Conservation (phyloP, 805 yeast species). For the Cyberlindnera meyerae region DNA sequence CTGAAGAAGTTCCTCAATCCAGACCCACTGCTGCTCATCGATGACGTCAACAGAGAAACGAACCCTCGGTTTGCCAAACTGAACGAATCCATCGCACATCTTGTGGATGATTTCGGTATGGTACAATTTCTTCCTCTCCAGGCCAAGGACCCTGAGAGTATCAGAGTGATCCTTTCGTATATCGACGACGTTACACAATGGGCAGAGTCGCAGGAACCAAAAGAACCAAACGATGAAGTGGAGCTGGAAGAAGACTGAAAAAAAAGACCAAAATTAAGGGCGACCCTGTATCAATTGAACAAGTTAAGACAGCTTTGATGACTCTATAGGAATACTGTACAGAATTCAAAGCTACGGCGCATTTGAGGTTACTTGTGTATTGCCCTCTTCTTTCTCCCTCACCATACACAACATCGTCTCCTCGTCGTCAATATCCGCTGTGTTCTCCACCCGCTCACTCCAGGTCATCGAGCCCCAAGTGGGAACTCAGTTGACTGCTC, state of each 20-base stretch:
- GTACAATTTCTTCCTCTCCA: slow-evolving; percentile 93
- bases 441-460: no score
- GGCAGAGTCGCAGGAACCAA: slow-evolving; percentile 95
- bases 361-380: no score
- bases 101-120: slow-evolving; percentile 98
- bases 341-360: no score
- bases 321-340: no score
- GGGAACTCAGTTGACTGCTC: no score
- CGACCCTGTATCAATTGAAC: neutral
- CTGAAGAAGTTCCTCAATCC: slow-evolving; percentile 85
- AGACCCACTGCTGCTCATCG: slow-evolving; percentile 70
- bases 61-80: slow-evolving; percentile 65
- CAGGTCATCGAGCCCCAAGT: no score
- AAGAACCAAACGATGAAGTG: slow-evolving; percentile 81
- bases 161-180: slow-evolving; percentile 79
- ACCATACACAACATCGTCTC: no score
- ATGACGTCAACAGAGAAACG: slow-evolving; percentile 43
- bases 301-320: no score
- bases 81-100: slow-evolving; percentile 77
- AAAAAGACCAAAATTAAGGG: neutral
- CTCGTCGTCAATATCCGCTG: no score
- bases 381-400: no score
- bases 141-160: slow-evolving; percentile 67
- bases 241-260: slow-evolving; percentile 51
- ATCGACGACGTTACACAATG: slow-evolving; percentile 97